Evolutionary conservation across 805 yeast genomes (phyloP).

Genomic region (Cyberlindnera sargentensis): DNA sequence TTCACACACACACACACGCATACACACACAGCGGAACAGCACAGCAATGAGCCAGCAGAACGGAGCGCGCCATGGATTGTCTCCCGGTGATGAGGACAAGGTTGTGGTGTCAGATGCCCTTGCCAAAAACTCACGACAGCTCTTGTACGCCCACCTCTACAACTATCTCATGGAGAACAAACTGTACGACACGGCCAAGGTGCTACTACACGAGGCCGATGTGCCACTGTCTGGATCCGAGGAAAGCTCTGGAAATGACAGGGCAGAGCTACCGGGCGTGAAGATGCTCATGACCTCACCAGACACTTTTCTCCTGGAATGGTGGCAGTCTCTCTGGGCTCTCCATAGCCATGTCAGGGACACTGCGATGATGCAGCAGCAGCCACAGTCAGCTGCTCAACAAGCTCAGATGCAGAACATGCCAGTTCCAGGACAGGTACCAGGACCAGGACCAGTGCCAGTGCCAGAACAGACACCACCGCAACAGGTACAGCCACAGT

Average conservation of each 20-base stretch:
- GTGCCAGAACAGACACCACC: not conserved
- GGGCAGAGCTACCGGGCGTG: constrained; percentile 24
- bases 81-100: not conserved
- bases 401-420: constrained; percentile 4
- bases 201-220: constrained; percentile 38
- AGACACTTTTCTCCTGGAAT: constrained; percentile 44
- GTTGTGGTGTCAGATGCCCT: constrained; percentile 34
- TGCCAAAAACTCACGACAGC: constrained; percentile 42
- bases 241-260: not conserved
- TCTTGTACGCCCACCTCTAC: constrained; percentile 46
- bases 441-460: constrained; percentile 5
- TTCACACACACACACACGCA: no score
- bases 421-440: constrained; percentile 5
- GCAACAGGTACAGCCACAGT: constrained; percentile 1
- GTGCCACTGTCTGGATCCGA: constrained; percentile 28
- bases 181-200: constrained; percentile 42
- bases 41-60: not conserved
- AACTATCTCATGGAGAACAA: constrained; percentile 42
- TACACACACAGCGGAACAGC: no score
- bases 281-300: constrained; percentile 36
- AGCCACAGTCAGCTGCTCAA: not conserved
- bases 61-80: not conserved
- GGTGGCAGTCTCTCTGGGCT: constrained; percentile 51
- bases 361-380: constrained; percentile 23
- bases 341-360: constrained; percentile 38